Conservation (phyloP, 306 rosid genomes). For the Cicer pinnatifidum region DNA sequence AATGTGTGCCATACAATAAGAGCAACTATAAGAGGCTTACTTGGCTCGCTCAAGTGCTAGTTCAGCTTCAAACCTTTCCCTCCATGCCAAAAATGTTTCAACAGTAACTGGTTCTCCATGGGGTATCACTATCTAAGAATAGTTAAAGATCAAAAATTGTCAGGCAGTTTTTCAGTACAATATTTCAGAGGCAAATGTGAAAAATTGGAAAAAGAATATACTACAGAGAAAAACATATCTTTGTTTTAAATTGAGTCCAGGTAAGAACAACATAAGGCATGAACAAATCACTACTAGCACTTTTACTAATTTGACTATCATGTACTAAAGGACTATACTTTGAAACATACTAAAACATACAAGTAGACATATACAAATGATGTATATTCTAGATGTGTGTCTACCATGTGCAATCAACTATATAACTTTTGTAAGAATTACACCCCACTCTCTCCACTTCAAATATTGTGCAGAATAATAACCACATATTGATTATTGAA, state of each 20-base stretch:
- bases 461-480: too few species aligned
- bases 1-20: conserved; percentile 10
- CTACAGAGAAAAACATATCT: conserved; percentile 19
- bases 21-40: conserved; percentile 59
- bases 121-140: conserved; percentile 77
- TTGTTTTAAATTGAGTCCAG: conserved; percentile 19
- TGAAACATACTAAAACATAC: conserved; percentile 6
- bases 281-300: conserved; percentile 21
- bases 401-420: neutral
- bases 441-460: neutral
- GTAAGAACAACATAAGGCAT: conserved; percentile 31
- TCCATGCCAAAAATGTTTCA: conserved; percentile 94
- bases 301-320: neutral
- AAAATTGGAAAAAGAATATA: conserved; percentile 32
- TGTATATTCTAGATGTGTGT: neutral
- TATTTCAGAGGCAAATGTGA: conserved; percentile 18
- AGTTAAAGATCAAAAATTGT: conserved; percentile 33
- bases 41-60: conserved; percentile 98
- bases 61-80: conserved; percentile 98
- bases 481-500: too few species aligned
- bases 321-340: conserved; percentile 30
- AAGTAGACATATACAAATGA: neutral
- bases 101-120: conserved; percentile 96
- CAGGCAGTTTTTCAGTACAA: conserved; percentile 40
- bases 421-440: neutral